Evolutionary conservation across 768 basidiomycete genomes (phyloP).

Genomic region (Psilocybe azurescens): DNA sequence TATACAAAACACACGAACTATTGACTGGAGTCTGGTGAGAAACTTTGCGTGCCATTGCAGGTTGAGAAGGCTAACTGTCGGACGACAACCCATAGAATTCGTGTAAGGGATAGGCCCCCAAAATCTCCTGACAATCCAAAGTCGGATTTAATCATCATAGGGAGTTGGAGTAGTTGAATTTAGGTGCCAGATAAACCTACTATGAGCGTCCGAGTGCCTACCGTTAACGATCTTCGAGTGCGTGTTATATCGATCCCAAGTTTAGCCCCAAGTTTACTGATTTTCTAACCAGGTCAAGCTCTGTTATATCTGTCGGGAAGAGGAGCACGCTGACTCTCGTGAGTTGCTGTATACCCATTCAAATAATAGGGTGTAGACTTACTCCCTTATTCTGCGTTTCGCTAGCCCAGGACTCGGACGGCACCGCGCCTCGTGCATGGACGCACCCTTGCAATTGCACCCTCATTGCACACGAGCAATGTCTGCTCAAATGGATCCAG

Average conservation of each 20-base stretch:
- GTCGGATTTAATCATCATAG: no score
- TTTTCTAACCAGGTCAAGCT: conserved; percentile 58
- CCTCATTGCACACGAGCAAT: conserved; percentile 79
- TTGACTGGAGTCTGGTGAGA: no score
- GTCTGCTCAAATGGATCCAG: conserved; percentile 81
- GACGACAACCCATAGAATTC: no score
- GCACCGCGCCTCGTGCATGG: conserved; percentile 61
- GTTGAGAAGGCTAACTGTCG: no score
- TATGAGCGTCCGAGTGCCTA: conserved; percentile 26
- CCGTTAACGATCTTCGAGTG: conserved; percentile 37
- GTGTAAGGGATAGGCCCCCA: no score
- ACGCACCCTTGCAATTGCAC: conserved; percentile 85
- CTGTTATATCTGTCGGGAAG: conserved; percentile 83
- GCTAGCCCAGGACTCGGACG: conserved; percentile 40
- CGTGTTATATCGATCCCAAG: conserved; percentile 7
- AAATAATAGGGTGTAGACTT: not conserved
- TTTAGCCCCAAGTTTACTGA: not conserved
- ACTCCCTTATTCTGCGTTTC: not conserved
- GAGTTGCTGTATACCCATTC: conserved; percentile 17
- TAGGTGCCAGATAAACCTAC: not conserved
- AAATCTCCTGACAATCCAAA: no score
- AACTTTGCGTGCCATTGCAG: no score
- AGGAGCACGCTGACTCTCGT: conserved; percentile 60
- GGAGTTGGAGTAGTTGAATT: no score
- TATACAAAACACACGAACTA: no score